Evolutionary conservation across 2,329 filamentous ascomycete genomes (phyloP).

Genomic region (Colletotrichum navitas): DNA sequence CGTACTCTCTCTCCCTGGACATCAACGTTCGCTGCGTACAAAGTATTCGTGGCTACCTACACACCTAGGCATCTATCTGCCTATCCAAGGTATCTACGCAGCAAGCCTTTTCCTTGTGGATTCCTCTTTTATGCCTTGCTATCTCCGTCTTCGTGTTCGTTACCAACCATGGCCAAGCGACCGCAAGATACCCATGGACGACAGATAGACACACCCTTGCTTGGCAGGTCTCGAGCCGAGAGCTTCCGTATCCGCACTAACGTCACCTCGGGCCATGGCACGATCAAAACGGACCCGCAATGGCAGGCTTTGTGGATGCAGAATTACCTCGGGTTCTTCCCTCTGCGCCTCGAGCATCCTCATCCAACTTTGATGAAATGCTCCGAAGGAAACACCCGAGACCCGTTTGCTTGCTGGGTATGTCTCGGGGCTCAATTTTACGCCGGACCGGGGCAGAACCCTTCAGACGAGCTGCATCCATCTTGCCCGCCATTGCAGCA

Average conservation of each 20-base stretch:
- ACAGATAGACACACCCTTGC: not conserved
- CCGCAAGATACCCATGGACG: not conserved
- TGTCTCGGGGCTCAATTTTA: constrained; percentile 37
- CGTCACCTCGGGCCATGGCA: not conserved
- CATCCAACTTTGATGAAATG: constrained; percentile 40
- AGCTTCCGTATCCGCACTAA: not conserved
- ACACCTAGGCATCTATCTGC: not conserved
- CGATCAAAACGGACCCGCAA: not conserved
- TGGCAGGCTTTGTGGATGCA: not conserved
- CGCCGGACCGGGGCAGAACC: constrained; percentile 26
- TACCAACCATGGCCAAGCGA: not conserved
- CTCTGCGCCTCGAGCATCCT: constrained; percentile 29
- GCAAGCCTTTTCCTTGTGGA: not conserved
- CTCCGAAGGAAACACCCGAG: constrained; percentile 40
- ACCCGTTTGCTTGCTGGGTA: constrained; percentile 27
- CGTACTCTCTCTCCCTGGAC: not conserved
- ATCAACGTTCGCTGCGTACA: not conserved
- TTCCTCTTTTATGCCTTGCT: not conserved
- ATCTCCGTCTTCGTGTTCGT: constrained; percentile 12
- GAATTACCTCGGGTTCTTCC: constrained; percentile 12
- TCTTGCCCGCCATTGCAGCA: not conserved
- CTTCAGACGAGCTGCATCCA: constrained; percentile 30
- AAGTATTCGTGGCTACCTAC: not conserved
- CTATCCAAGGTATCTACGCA: not conserved
- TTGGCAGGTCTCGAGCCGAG: not conserved